Conservation (phyloP, 1,284 basidiomycete species). For the Moesziomyces antarcticus region DNA sequence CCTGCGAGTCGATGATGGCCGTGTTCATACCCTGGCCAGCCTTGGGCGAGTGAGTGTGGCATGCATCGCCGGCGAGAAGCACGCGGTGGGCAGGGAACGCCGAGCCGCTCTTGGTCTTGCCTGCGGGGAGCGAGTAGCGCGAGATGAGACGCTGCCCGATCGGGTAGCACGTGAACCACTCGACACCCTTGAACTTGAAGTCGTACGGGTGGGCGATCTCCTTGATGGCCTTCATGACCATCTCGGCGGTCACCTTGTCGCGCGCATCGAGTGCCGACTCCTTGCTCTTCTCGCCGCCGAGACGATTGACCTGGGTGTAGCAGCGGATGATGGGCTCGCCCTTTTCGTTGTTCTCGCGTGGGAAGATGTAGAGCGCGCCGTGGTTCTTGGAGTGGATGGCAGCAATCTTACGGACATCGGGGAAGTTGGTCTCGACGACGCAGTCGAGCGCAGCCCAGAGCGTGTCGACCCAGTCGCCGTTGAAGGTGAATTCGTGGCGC, state of each 20-base stretch:
- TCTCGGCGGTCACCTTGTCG: constrained; percentile 66
- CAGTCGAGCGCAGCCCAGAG: constrained; percentile 65
- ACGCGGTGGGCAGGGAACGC: constrained; percentile 62
- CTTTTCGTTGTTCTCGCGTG: constrained; percentile 66
- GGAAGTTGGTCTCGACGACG: constrained; percentile 64
- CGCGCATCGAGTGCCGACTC: constrained; percentile 54
- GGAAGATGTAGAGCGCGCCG: constrained; percentile 68
- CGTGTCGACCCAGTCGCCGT: constrained; percentile 65
- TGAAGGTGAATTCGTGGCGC: constrained; percentile 52
- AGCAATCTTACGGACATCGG: constrained; percentile 65
- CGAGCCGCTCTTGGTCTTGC: constrained; percentile 19
- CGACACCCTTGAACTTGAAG: constrained; percentile 68
- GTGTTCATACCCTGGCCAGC: constrained; percentile 69
- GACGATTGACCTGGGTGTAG: constrained; percentile 67
- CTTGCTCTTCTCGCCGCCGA: constrained; percentile 58
- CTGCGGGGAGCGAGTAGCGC: constrained; percentile 56
- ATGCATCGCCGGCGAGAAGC: constrained; percentile 69
- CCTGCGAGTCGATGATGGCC: constrained; percentile 69
- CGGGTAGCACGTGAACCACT: constrained; percentile 69
- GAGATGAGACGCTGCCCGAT: constrained; percentile 59
- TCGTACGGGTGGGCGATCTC: constrained; percentile 69
- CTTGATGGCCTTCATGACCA: constrained; percentile 68
- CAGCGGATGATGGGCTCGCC: constrained; percentile 67
- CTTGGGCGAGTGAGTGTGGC: constrained; percentile 70
- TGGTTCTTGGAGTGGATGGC: constrained; percentile 63